Conservation (phyloP, 768 basidiomycete species). For the Chalciporus chontae region DNA sequence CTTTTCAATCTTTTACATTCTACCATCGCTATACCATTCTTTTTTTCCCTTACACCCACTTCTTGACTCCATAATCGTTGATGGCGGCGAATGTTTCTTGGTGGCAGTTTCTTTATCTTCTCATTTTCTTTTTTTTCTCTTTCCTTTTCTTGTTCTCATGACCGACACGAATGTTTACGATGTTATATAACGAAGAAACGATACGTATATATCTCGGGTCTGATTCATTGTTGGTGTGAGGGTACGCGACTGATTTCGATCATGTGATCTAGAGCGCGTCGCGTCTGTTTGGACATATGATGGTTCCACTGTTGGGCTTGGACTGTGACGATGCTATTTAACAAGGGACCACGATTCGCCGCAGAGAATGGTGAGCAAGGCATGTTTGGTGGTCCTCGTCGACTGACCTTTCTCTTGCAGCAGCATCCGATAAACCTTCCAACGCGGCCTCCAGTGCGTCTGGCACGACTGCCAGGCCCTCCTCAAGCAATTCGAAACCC, state of each 20-base stretch:
- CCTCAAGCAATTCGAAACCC: slow-evolving; percentile 26
- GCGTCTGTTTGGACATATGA: slow-evolving; percentile 20
- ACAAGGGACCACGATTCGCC: slow-evolving; percentile 40
- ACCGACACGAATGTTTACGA: slow-evolving; percentile 26
- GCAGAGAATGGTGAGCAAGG: slow-evolving; percentile 11
- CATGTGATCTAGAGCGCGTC: slow-evolving; percentile 21
- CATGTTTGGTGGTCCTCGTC: no score
- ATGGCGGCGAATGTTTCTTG: not conserved
- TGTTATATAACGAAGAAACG: slow-evolving; percentile 21
- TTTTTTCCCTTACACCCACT: slow-evolving; percentile 1
- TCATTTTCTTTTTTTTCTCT: slow-evolving; percentile 6
- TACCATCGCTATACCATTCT: slow-evolving; percentile 6
- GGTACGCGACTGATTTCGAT: slow-evolving; percentile 16
- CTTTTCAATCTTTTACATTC: slow-evolving; percentile 3
- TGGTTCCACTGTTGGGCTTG: slow-evolving; percentile 2
- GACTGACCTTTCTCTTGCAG: slow-evolving; percentile 1
- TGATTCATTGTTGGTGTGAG: not conserved
- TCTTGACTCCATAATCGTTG: slow-evolving; percentile 7
- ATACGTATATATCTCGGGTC: slow-evolving; percentile 16
- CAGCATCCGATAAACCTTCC: slow-evolving; percentile 32
- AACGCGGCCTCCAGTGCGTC: slow-evolving; percentile 39
- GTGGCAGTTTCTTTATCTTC: slow-evolving; percentile 1
- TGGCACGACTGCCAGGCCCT: slow-evolving; percentile 21
- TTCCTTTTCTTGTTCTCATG: slow-evolving; percentile 16
- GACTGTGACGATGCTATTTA: slow-evolving; percentile 35